phyloP scores from a whole-genome alignment of 2,329 filamentous ascomycete genomes.

The Capronia americana region DNA sequence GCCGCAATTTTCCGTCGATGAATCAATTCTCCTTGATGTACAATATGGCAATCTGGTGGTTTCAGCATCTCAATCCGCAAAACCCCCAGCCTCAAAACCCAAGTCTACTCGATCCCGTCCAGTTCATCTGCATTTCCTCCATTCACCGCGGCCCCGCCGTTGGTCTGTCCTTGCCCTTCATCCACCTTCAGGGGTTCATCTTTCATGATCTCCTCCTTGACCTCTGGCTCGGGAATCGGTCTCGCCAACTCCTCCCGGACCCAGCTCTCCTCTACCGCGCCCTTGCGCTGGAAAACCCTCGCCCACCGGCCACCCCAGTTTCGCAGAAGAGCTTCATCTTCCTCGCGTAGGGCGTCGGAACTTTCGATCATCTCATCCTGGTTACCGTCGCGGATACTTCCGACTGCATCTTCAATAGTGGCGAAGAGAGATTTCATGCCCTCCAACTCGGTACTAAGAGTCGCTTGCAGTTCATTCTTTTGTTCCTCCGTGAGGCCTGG shows the following conservation, averaged over 20 bases:
- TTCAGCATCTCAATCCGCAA: neutral
- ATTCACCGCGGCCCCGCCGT: neutral
- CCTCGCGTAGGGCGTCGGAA: constrained; percentile 56
- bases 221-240: constrained; percentile 50
- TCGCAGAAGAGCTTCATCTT: constrained; percentile 66
- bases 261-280: constrained; percentile 81
- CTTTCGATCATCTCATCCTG: constrained; percentile 78
- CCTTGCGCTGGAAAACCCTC: constrained; percentile 80
- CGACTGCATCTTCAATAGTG: constrained; percentile 77
- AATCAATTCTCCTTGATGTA: neutral
- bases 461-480: constrained; percentile 67
- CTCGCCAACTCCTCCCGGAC: constrained; percentile 62
- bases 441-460: constrained; percentile 70
- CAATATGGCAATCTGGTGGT: neutral
- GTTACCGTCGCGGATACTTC: constrained; percentile 72
- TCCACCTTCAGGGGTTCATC: constrained; percentile 13
- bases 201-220: constrained; percentile 33
- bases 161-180: neutral
- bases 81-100: neutral
- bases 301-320: constrained; percentile 88
- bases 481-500: constrained; percentile 61
- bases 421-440: constrained; percentile 81
- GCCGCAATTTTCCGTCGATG: neutral
- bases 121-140: constrained; percentile 24
- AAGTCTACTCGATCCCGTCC: constrained; percentile 30